Conservation (phyloP, 352 stramenopile species). For the Pythium oligandrum region DNA sequence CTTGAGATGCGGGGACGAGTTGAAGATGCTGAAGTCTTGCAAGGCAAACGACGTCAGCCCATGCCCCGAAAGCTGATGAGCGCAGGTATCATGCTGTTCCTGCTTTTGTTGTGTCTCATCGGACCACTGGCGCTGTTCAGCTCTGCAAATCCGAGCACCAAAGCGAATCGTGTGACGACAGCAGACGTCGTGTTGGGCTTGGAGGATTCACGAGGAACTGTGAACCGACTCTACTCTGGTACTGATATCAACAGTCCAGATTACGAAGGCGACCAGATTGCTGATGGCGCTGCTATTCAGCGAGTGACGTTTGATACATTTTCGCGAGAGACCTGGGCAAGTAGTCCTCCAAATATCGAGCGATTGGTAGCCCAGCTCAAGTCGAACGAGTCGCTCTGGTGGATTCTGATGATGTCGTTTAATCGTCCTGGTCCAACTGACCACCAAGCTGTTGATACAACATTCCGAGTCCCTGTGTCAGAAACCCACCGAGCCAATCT, state of each 20-base stretch:
- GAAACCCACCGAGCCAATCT: conserved; percentile 55
- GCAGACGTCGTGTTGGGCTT: conserved; percentile 67
- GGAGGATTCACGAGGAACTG: conserved; percentile 63
- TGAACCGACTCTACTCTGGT: conserved; percentile 73
- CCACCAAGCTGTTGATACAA: conserved; percentile 51
- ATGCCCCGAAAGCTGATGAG: conserved; percentile 56
- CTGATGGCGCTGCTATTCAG: conserved; percentile 71
- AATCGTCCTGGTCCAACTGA: conserved; percentile 53
- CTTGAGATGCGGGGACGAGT: conserved; percentile 73
- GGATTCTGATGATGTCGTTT: conserved; percentile 71
- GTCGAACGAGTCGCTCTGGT: conserved; percentile 61
- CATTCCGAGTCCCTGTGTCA: conserved; percentile 43
- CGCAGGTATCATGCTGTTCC: conserved; percentile 74
- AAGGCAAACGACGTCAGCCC: conserved; percentile 78
- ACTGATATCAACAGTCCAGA: conserved; percentile 66
- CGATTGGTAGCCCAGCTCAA: conserved; percentile 67
- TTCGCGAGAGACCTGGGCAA: conserved; percentile 66
- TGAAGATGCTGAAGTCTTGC: conserved; percentile 55
- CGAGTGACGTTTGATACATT: conserved; percentile 77
- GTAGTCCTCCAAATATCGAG: conserved; percentile 67
- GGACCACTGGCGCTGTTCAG: conserved; percentile 80
- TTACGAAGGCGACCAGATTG: conserved; percentile 60
- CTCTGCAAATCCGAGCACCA: conserved; percentile 82
- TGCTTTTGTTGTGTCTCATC: conserved; percentile 72
- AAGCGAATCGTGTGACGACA: conserved; percentile 56